phyloP scores from a whole-genome alignment of 2,329 filamentous ascomycete species.

The Alternaria incomplexa region DNA sequence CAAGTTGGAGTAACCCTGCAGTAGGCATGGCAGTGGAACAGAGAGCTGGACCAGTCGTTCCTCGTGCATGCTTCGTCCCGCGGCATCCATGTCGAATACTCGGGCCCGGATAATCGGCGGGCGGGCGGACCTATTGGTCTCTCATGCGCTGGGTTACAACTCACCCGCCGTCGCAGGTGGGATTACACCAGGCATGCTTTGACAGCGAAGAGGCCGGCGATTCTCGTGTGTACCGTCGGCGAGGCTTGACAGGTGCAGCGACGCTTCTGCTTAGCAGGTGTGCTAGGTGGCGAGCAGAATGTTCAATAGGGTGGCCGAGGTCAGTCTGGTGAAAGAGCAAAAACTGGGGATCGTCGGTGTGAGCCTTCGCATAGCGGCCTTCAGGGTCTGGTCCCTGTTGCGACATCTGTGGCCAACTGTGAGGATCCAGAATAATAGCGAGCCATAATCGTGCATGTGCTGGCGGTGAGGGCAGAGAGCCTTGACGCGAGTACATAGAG shows the following conservation, averaged over 20 bases:
- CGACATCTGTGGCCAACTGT: constrained; percentile 7
- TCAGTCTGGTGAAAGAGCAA: constrained; percentile 4
- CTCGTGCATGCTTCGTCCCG: constrained; percentile 17
- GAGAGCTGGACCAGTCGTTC: constrained; percentile 15
- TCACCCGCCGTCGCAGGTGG: constrained; percentile 4
- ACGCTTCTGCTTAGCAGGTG: background rate
- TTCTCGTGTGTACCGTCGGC: background rate
- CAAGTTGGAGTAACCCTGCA: constrained; percentile 1
- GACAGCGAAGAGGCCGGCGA: constrained; percentile 1
- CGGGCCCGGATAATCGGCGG: constrained; percentile 6
- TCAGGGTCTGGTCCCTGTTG: constrained; percentile 15
- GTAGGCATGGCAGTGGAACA: constrained; percentile 10
- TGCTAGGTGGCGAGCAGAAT: background rate
- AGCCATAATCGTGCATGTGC: constrained; percentile 11
- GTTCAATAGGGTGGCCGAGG: constrained; percentile 6
- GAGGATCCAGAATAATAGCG: constrained; percentile 11
- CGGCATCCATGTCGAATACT: constrained; percentile 14
- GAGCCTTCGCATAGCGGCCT: constrained; percentile 7
- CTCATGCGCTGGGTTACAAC: constrained; percentile 13
- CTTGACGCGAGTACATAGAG: background rate
- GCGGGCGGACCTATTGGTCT: constrained; percentile 7
- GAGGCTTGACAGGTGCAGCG: background rate
- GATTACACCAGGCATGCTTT: constrained; percentile 2
- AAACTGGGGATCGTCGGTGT: constrained; percentile 15
- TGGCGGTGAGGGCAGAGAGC: constrained; percentile 8